Percentiles rank a stretch among this genome's conserved stretches.
Evolutionary conservation across 495 filamentous ascomycete genomes (phyloP).

Genomic region (Neurospora tetraspora): DNA sequence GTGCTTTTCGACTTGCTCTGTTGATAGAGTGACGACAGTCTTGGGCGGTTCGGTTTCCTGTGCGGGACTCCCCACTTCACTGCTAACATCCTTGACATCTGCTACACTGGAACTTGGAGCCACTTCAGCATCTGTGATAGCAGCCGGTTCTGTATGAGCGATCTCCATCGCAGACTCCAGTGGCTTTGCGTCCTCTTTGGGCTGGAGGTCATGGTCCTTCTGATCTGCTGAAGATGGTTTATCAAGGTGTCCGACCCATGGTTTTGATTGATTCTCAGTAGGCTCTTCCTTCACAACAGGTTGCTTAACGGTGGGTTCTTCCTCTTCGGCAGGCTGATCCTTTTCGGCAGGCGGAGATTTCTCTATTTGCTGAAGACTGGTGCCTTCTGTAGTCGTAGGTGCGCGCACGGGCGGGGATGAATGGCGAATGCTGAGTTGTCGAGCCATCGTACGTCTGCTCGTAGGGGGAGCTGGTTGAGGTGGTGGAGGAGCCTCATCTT

Average conservation of each 20-base stretch:
- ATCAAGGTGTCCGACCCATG: background rate
- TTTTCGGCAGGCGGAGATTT: background rate
- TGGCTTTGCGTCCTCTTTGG: background rate
- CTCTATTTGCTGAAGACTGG: background rate
- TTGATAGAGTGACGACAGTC: background rate
- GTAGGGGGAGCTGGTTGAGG: background rate
- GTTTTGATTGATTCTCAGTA: background rate
- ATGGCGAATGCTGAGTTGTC: background rate
- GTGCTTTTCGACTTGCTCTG: background rate
- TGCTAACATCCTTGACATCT: background rate
- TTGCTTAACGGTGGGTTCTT: background rate
- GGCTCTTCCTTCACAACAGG: background rate
- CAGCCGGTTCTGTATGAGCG: background rate
- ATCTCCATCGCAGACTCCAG: background rate
- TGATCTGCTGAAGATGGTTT: background rate
- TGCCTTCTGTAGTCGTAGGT: background rate
- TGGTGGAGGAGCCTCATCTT: constrained; percentile 5
- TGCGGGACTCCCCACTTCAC: background rate
- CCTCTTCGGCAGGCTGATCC: background rate
- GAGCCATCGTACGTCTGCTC: background rate
- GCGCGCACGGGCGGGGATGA: background rate
- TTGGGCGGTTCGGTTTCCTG: background rate
- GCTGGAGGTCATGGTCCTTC: background rate
- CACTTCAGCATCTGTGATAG: background rate
- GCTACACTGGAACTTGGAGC: background rate